A percentile compares a stretch with the other conserved stretches of the same genome.
phyloP scores from a whole-genome alignment of 2,329 filamentous ascomycete genomes.

The Xylariaceae sp. region DNA sequence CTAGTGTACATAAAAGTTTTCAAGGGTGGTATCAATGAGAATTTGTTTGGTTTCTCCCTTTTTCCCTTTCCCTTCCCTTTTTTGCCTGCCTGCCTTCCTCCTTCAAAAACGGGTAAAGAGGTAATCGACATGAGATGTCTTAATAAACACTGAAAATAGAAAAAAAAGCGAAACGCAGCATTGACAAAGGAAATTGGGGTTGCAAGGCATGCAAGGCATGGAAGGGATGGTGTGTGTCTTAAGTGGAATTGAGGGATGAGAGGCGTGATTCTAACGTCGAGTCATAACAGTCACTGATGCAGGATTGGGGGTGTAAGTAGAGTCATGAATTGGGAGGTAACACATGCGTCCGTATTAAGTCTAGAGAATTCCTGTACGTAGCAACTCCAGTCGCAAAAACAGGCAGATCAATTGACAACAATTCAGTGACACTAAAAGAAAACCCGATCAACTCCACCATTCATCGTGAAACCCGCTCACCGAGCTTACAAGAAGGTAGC shows the following conservation, averaged over 20 bases:
- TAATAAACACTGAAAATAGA: no score
- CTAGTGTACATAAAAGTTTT: no score
- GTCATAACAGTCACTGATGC: not conserved
- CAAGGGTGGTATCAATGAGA: no score
- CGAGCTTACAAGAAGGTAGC: slow-evolving; percentile 46
- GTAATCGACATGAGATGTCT: no score
- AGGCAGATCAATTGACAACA: slow-evolving; percentile 29
- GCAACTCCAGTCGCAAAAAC: slow-evolving; percentile 24
- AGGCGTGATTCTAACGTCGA: not conserved
- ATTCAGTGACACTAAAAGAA: slow-evolving; percentile 29
- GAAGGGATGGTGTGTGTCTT: no score
- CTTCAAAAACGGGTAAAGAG: no score
- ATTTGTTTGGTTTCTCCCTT: no score
- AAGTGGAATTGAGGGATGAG: not conserved
- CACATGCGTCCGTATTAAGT: slow-evolving; percentile 41
- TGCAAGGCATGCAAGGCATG: no score
- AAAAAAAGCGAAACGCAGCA: no score
- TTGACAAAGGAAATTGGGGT: no score
- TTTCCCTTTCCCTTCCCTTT: no score
- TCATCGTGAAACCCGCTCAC: slow-evolving; percentile 3
- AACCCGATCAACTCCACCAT: slow-evolving; percentile 21
- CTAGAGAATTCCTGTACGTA: slow-evolving; percentile 40
- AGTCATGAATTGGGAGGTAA: slow-evolving; percentile 21
- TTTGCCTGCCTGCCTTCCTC: no score
- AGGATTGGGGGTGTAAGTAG: not conserved